Evolutionary conservation across 176 grass and related monocot genomes (phyloP), one percentile per base, ranked within the genome.

Genomic region (Phragmites australis): DNA sequence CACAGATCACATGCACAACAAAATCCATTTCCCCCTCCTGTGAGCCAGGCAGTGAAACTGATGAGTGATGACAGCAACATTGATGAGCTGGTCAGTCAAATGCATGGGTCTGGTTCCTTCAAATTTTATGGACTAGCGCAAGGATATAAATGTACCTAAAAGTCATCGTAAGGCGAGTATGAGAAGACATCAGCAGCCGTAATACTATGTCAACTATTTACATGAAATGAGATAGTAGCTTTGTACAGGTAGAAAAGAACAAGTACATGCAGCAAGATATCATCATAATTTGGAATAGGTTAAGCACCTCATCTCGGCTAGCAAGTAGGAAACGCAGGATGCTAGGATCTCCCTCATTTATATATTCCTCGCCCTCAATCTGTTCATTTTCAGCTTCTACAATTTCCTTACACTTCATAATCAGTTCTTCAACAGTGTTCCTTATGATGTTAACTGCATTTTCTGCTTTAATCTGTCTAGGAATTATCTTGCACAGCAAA

Each of bases 361-460:
- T 88, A 86, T 98, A 98, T 76, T 98, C 95, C 26, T 98, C 95
- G 13, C 90, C 92, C 37, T 91, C 88, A 83, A 98, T 89, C 60
- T 89, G 85, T 87, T 98, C 95, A 79, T 94, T 90, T 92, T 98
- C 95, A 81, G 95, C 88, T 56, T 98, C 95, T 49, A 98, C 95
- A 52, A 98, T 98, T 58, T 89, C 65, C 84, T 93, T 98, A 87
- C 95, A 98, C 83, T 93, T 93, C 40, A 65, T 31, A 65, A 98
- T 98, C 22, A 98, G 86, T 19, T 98, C 83, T 87, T 93, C 92
- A 65, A 98, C 95, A 50, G 92, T 81, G 64, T 86, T 92, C 55
- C 95, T 86, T 65, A 98, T 93, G 58, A 85, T 80, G 41, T 56
- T 90, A 83, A 98, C 95, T 70, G 95, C 92, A 66, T 81, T 92